Evolutionary conservation across 176 grass and related monocot species (phyloP).

Genomic region (Bonia amplexicaulis): DNA sequence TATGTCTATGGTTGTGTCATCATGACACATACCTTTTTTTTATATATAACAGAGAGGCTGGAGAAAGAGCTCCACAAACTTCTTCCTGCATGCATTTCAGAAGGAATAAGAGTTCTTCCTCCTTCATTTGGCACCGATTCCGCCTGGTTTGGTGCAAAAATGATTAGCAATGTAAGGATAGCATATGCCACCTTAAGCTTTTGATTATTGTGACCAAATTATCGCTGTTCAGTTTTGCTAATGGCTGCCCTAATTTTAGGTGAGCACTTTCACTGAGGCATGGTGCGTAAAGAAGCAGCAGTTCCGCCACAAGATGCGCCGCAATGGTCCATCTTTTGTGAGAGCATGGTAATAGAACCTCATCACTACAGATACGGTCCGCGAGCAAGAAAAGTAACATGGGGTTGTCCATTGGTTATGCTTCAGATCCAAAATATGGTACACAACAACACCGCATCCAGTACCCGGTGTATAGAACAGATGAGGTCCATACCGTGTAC

Average conservation of each 20-base stretch:
- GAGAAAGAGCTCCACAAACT: conserved; percentile 73
- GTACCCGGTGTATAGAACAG: neutral
- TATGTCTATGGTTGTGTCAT: neutral
- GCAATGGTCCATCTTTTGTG: conserved; percentile 35
- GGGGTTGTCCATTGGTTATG: neutral
- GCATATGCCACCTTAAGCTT: neutral
- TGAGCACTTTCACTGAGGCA: conserved; percentile 71
- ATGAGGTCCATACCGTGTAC: neutral
- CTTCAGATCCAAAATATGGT: neutral
- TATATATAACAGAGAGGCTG: conserved; percentile 63
- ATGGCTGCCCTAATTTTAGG: conserved; percentile 33
- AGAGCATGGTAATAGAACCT: conserved; percentile 35
- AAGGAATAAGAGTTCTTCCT: conserved; percentile 76
- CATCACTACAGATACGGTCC: neutral
- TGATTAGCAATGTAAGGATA: conserved; percentile 74
- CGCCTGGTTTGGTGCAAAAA: conserved; percentile 89
- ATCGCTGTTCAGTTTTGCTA: neutral
- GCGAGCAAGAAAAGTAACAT: neutral
- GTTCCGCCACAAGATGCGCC: conserved; percentile 53
- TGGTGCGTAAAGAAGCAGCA: conserved; percentile 83
- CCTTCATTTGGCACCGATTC: conserved; percentile 67
- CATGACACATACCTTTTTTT: neutral
- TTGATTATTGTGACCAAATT: neutral
- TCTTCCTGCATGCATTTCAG: conserved; percentile 62
- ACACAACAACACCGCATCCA: neutral